Evolutionary conservation across 805 yeast genomes (phyloP), one percentile per base, ranked within the genome.

Genomic region (Kazachstania psychrophila): DNA sequence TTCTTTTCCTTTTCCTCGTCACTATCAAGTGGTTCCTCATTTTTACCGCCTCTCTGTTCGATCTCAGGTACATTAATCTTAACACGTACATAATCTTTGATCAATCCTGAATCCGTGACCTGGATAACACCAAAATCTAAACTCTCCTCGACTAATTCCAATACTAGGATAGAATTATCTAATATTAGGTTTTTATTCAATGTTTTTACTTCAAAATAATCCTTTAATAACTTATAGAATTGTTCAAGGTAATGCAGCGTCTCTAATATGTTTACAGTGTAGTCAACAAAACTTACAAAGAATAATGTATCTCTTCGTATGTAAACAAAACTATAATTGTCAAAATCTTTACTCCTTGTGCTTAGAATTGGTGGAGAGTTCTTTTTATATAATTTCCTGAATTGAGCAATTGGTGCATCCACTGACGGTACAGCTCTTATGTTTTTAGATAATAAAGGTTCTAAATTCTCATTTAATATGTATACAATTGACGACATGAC

Each of bases 121-220:
- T 87, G 96, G 1, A 86, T 77, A n/a, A 81, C 61, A 7, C 96
- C 96, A 58, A 73, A 81, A 57, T 87, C 96, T 75, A 84, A 72
- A 68, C 86, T 81, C 52, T 86, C 96, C 53, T 86, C 96, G 30
- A 86, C 59, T n/a, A 86, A 61, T 54, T 87, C 96, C 58, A 79
- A 80, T 6, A 86, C 72, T 33, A 86, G 64, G 23, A 78, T 75
- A 45, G 74, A 72, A 57, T 86, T 86, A 56, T 86, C 95, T 16
- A 72, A 61, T 2, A 85, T 71, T 13, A 74, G 49, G 37, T 79
- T 87, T 37, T 69, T 69, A 47, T 73, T 73, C 28, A 81, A 56
- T 15, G 46, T 22, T 15, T 45, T 33, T 23, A 44, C 51, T 15
- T 39, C 46, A 12, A 58, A 48, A 36, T 54, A 56, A 19, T 40